These are phyloP conservation scores for Coccomyxa sp. DNA, from an alignment of 139 green algal genomes.

Conservation along the genomic window DNA sequence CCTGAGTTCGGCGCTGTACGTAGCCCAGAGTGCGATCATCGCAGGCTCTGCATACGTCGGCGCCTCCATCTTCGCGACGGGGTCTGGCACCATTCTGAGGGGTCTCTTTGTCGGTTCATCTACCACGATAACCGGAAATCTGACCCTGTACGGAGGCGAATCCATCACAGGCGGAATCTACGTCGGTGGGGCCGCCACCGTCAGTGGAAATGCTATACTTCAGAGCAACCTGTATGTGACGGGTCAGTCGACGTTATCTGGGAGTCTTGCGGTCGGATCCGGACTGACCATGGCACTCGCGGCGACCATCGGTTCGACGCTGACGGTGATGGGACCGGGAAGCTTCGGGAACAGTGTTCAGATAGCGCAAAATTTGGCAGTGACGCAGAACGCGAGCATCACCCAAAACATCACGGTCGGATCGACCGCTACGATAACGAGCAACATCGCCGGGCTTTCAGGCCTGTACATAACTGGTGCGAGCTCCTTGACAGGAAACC, in stretches of 20 bases:
- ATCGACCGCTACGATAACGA: not conserved
- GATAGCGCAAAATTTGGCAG: not conserved
- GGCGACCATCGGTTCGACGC: not conserved
- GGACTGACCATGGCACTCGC: not conserved
- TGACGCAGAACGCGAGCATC: not conserved
- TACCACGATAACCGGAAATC: slow-evolving; percentile 1
- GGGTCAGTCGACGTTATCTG: not conserved
- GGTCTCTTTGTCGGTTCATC: not conserved
- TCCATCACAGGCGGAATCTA: not conserved
- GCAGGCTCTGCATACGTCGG: not conserved
- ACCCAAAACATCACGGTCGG: not conserved
- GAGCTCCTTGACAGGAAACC: not conserved
- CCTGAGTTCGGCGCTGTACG: not conserved
- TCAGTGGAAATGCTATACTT: not conserved
- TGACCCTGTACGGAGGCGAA: not conserved
- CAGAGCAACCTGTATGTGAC: not conserved
- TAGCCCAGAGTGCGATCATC: not conserved
- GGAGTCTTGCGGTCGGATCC: not conserved
- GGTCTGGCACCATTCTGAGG: not conserved
- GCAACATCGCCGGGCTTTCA: not conserved
- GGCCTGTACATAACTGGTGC: not conserved
- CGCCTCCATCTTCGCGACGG: not conserved
- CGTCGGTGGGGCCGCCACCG: not conserved
- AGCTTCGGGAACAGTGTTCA: not conserved
- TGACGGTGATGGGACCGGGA: not conserved